Evolutionary conservation across 1,284 basidiomycete species (phyloP).

Genomic region (Amylostereum areolatum): DNA sequence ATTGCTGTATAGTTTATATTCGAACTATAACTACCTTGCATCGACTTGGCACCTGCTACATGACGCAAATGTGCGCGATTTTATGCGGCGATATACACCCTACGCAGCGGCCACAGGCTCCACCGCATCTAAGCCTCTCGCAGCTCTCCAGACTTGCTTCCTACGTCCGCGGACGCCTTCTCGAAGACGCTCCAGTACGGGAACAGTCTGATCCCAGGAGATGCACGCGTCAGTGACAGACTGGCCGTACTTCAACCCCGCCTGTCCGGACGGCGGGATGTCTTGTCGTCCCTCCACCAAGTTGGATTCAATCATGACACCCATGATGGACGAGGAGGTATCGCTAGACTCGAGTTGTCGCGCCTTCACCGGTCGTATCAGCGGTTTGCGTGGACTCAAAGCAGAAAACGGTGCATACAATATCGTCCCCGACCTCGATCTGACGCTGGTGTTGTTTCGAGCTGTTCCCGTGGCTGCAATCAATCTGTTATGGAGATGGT

Average conservation of each 20-base stretch:
- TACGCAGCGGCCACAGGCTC: neutral
- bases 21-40: no score
- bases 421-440: conserved; percentile 77
- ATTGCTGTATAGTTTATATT: no score
- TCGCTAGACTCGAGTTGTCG: conserved; percentile 66
- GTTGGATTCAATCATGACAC: conserved; percentile 97
- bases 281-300: conserved; percentile 87
- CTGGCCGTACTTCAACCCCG: conserved; percentile 81
- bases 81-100: no score
- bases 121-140: conserved; percentile 8
- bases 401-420: conserved; percentile 44
- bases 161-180: conserved; percentile 77
- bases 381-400: conserved; percentile 3
- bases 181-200: conserved; percentile 74
- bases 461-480: conserved; percentile 95
- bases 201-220: conserved; percentile 83
- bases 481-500: conserved; percentile 48
- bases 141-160: conserved; percentile 28
- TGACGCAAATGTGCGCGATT: no score
- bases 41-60: no score
- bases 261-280: conserved; percentile 73
- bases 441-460: conserved; percentile 84
- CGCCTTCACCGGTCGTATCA: conserved; percentile 37
- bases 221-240: conserved; percentile 90
- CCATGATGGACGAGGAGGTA: conserved; percentile 79